Evolutionary conservation across 2,329 filamentous ascomycete species (phyloP).

Genomic region (Xylaria hypoxylon): DNA sequence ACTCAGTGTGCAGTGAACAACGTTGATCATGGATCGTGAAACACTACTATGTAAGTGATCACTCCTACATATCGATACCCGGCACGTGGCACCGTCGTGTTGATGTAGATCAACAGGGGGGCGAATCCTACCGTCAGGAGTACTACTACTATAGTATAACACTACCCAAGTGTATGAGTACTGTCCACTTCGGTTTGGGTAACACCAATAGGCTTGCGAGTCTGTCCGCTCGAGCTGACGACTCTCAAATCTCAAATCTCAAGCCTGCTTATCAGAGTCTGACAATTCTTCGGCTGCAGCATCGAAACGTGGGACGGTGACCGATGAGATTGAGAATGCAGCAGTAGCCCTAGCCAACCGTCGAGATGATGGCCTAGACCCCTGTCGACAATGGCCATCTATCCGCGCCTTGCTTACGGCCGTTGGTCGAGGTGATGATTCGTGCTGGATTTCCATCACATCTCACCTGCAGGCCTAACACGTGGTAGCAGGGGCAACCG

Average conservation of each 20-base stretch:
- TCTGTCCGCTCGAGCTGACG: conserved; percentile 1
- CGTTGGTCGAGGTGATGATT: background rate
- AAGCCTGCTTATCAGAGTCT: background rate
- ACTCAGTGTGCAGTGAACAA: background rate
- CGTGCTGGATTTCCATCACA: background rate
- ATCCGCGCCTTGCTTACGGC: background rate
- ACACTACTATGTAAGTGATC: conserved; percentile 3
- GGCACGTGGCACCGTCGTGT: conserved; percentile 39
- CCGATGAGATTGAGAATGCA: background rate
- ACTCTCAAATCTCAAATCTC: background rate
- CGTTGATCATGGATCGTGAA: conserved; percentile 15
- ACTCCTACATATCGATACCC: conserved; percentile 18
- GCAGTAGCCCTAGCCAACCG: background rate
- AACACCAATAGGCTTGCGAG: background rate
- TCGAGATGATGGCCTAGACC: background rate
- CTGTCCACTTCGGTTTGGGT: conserved; percentile 11
- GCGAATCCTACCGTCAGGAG: conserved; percentile 17
- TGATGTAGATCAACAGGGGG: conserved; percentile 34
- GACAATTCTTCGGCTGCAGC: conserved; percentile 5
- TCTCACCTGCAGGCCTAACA: conserved; percentile 34
- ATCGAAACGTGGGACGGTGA: conserved; percentile 7
- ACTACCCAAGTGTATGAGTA: background rate
- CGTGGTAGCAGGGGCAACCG: conserved; percentile 34
- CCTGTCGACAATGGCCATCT: background rate
- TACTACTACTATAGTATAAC: too few relatives aligned